These are phyloP conservation scores for Priceomyces fermenticarens DNA, from an alignment of 805 yeast genomes.

Conservation along the genomic window DNA sequence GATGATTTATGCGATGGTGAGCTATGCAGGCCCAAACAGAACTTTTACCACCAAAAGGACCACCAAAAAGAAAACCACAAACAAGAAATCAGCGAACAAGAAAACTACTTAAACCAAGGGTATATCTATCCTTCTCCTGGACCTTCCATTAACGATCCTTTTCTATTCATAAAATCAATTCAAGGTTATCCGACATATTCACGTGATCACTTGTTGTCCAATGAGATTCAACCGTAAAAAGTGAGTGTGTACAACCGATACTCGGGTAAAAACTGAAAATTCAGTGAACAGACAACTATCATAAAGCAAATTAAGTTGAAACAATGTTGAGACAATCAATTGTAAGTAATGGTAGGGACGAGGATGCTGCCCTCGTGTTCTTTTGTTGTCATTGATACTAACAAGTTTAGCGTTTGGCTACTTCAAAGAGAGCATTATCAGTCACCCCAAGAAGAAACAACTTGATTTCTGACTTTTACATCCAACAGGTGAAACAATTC, in stretches of 20 bases:
- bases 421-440: conserved; percentile 41
- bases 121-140: no score
- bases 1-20: no score
- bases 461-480: conserved; percentile 79
- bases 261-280: conserved; percentile 6
- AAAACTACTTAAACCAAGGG: no score
- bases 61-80: no score
- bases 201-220: conserved; percentile 8
- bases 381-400: conserved; percentile 7
- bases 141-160: no score
- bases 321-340: conserved; percentile 40
- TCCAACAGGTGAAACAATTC: conserved; percentile 83
- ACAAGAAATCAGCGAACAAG: no score
- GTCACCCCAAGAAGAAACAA: conserved; percentile 46
- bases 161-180: no score
- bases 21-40: no score
- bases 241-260: conserved; percentile 8
- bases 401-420: conserved; percentile 25
- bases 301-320: background rate
- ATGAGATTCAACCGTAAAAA: conserved; percentile 6
- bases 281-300: background rate
- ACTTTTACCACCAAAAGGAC: no score
- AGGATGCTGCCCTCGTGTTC: background rate
- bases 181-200: background rate
- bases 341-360: conserved; percentile 31